A percentile compares a stretch with the other conserved stretches of the same genome.
Conservation (phyloP, 345 rosid genomes). For the Dipteronia dyeriana region DNA sequence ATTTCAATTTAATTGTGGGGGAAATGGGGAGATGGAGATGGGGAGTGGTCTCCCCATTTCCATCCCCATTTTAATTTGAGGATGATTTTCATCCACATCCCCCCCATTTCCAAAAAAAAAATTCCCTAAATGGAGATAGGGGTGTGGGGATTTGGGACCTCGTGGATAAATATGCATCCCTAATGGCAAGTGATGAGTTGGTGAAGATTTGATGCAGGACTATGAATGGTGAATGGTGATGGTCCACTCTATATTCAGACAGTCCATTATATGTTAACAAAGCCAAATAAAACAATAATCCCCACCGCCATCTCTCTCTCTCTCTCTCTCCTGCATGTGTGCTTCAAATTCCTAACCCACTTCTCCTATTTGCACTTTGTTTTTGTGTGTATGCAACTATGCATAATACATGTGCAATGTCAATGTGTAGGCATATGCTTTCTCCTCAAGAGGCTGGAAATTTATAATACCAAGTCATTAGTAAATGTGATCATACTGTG, state of each 20-base stretch:
- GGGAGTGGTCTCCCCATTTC: no score
- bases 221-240: not conserved
- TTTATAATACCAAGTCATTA: not conserved
- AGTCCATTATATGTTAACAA: not conserved
- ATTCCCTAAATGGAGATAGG: no score
- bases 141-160: no score
- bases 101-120: no score
- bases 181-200: no score
- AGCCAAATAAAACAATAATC: not conserved
- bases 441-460: not conserved
- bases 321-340: not conserved
- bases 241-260: constrained; percentile 1
- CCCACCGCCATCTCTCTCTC: not conserved
- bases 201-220: no score
- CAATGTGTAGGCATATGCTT: not conserved
- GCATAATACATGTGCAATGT: not conserved
- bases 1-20: no score
- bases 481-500: not conserved
- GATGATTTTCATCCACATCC: no score
- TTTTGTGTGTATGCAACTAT: not conserved
- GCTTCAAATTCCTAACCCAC: not conserved
- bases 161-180: no score
- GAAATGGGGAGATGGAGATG: no score
- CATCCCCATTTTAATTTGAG: no score
- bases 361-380: not conserved